phyloP scores from a whole-genome alignment of 345 rosid genomes.

The Syzygium aqueum region DNA sequence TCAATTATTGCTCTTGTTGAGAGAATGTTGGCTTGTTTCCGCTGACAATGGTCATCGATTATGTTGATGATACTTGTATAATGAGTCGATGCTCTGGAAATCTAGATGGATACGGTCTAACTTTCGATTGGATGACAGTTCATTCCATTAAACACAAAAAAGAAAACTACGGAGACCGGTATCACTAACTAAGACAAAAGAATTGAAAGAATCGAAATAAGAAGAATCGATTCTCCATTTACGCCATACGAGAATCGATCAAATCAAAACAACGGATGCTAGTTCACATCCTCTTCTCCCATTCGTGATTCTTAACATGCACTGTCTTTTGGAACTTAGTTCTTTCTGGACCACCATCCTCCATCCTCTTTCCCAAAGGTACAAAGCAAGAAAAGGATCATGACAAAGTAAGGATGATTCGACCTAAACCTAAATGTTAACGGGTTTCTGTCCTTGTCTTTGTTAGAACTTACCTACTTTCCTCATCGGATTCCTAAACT shows the following conservation, averaged over 20 bases:
- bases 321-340: not conserved
- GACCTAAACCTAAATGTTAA: not conserved
- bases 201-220: not conserved
- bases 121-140: not conserved
- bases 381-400: not conserved
- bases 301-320: not conserved
- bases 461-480: not conserved
- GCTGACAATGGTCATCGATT: accelerated
- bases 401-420: not conserved
- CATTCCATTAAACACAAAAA: not conserved
- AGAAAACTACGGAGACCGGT: not conserved
- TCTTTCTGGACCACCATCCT: not conserved
- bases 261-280: not conserved
- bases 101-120: accelerated
- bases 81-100: not conserved
- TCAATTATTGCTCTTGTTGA: too few relatives aligned
- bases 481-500: not conserved
- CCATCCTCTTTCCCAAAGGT: not conserved
- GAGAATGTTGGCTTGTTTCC: not conserved
- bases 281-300: too few relatives aligned
- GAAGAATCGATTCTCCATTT: not conserved
- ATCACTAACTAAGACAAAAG: not conserved
- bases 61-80: not conserved
- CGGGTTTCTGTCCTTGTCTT: not conserved
- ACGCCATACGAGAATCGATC: not conserved